A percentile compares a stretch with the other conserved stretches of the same genome.
These are phyloP conservation scores for Pythium pyrilobum DNA, from an alignment of 352 stramenopile genomes.

Conservation along the genomic window DNA sequence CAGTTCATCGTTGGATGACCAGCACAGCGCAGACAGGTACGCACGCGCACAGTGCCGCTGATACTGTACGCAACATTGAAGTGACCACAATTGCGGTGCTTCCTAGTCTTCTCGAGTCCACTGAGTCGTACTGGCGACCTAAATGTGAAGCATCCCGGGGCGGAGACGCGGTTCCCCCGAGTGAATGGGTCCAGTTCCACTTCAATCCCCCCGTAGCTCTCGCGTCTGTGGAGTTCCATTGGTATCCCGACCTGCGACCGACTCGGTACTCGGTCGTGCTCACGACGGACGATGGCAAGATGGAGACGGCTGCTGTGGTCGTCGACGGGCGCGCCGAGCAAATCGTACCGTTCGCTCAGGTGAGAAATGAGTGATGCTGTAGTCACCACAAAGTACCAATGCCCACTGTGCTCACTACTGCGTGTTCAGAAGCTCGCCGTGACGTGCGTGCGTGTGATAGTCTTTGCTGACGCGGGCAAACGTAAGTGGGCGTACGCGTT, in stretches of 20 bases:
- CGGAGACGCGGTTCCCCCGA: not conserved
- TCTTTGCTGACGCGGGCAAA: constrained; percentile 4
- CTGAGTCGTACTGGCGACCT: constrained; percentile 7
- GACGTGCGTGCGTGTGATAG: constrained; percentile 1
- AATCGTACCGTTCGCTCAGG: constrained; percentile 17
- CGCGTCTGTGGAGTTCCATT: constrained; percentile 11
- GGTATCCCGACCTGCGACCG: constrained; percentile 11
- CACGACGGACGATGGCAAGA: constrained; percentile 9
- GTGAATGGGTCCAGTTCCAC: constrained; percentile 21
- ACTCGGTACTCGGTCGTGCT: constrained; percentile 10
- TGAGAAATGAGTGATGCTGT: not conserved
- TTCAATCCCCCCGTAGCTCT: constrained; percentile 17
- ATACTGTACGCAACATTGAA: too few relatives aligned
- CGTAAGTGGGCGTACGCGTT: not conserved
- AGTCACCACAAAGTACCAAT: too few relatives aligned
- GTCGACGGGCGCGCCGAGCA: constrained; percentile 11
- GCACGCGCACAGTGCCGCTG: too few relatives aligned
- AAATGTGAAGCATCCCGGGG: not conserved
- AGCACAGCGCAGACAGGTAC: constrained; percentile 48
- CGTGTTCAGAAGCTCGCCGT: too few relatives aligned
- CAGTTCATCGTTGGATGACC: constrained; percentile 56
- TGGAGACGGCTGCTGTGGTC: constrained; percentile 20
- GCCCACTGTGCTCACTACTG: too few relatives aligned
- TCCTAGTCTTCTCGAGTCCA: not conserved
- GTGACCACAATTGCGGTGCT: too few relatives aligned